phyloP scores from a whole-genome alignment of 1,139 yeast genomes.

The Geotrichum carabidarum region DNA sequence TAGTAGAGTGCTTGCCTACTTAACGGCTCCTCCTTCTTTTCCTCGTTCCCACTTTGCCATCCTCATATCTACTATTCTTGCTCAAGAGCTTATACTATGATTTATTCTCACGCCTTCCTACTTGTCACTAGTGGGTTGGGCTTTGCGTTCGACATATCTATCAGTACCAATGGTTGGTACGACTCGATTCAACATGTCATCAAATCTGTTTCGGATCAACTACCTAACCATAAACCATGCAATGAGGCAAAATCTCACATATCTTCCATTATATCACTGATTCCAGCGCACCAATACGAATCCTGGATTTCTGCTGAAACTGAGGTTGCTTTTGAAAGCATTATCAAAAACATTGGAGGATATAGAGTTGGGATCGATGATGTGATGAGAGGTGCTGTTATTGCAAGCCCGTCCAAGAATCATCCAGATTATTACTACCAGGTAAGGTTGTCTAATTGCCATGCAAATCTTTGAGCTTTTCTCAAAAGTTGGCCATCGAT shows the following conservation, averaged over 20 bases:
- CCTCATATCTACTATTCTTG: not conserved
- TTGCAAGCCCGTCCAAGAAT: constrained; percentile 73
- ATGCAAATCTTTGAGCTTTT: not conserved
- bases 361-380: constrained; percentile 35
- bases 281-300: constrained; percentile 43
- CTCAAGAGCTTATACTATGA: not conserved
- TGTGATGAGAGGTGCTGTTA: constrained; percentile 62
- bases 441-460: constrained; percentile 14
- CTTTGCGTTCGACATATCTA: not conserved
- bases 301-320: constrained; percentile 55
- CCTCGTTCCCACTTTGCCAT: not conserved
- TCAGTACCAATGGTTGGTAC: not conserved
- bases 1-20: no score
- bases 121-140: not conserved
- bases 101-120: not conserved
- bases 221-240: not conserved
- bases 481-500: not conserved
- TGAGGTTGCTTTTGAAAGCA: constrained; percentile 47
- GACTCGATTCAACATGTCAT: constrained; percentile 2
- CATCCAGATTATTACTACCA: constrained; percentile 79
- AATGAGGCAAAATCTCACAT: not conserved
- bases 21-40: no score
- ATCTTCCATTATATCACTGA: constrained; percentile 24
- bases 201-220: not conserved
- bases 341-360: constrained; percentile 64